These are phyloP conservation scores for Vicia villosa DNA, from an alignment of 306 rosid genomes.

Conservation along the genomic window DNA sequence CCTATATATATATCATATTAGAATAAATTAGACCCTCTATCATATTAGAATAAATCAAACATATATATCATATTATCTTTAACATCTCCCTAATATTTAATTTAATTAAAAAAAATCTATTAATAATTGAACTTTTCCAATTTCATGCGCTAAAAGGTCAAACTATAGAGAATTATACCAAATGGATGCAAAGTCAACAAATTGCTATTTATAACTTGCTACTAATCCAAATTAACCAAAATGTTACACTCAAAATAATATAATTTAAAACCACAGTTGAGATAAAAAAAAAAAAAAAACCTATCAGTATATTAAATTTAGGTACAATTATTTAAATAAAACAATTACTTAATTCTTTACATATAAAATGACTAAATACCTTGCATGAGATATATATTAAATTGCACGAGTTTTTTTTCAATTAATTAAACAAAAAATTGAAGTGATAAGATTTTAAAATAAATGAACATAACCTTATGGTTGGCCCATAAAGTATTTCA, in stretches of 20 bases:
- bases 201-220: not conserved
- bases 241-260: no score
- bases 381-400: not conserved
- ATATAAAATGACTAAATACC: not conserved
- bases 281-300: not conserved
- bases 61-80: no score
- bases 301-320: not conserved
- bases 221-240: no score
- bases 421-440: not conserved
- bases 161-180: not conserved
- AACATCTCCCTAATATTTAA: no score
- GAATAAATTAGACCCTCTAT: no score
- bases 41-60: no score
- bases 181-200: not conserved
- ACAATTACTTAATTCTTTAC: not conserved
- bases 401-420: not conserved
- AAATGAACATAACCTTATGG: slow-evolving; percentile 8
- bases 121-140: not conserved
- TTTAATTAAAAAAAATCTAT: no score
- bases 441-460: not conserved
- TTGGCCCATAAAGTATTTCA: slow-evolving; percentile 29
- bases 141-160: not conserved
- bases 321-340: not conserved
- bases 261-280: not conserved
- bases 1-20: no score